Percentiles rank a stretch among this genome's conserved stretches.
These are phyloP conservation scores for Athelia psychrophila DNA, from an alignment of 1,284 basidiomycete species.

Conservation along the genomic window DNA sequence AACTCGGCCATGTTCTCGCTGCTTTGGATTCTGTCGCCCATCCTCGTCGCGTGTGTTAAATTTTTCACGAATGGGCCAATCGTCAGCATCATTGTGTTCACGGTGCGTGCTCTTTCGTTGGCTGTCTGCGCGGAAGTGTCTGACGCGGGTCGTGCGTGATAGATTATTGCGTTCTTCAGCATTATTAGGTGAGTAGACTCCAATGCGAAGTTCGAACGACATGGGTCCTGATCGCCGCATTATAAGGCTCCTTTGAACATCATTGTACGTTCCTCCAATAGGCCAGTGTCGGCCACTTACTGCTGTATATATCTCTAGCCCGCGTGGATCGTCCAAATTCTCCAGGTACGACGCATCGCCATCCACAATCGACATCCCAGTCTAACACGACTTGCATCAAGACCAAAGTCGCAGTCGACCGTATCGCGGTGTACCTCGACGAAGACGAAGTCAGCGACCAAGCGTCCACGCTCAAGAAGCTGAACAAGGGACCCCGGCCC, in stretches of 20 bases:
- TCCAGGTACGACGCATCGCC: too few species aligned
- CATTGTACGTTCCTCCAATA: too few species aligned
- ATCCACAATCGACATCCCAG: too few species aligned
- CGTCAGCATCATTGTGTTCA: conserved; percentile 68
- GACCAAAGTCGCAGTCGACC: conserved; percentile 74
- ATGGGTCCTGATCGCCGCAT: too few species aligned
- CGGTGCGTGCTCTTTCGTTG: conserved; percentile 40
- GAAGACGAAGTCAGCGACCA: conserved; percentile 68
- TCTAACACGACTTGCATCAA: conserved; percentile 34
- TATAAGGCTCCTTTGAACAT: too few species aligned
- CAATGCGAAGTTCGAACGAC: too few species aligned
- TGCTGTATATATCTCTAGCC: too few species aligned
- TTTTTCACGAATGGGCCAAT: conserved; percentile 66
- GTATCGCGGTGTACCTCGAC: conserved; percentile 77
- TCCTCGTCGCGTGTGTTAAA: conserved; percentile 66
- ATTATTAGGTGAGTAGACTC: conserved; percentile 62
- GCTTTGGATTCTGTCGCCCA: conserved; percentile 66
- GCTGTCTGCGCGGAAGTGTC: conserved; percentile 3
- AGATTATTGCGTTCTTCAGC: conserved; percentile 65
- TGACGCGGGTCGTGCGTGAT: conserved; percentile 5
- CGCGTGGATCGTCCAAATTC: too few species aligned
- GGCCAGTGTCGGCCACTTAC: too few species aligned
- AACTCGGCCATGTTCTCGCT: conserved; percentile 63
- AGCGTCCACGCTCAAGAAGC: conserved; percentile 42
- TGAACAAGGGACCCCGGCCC: conserved; percentile 36